A percentile compares a stretch with the other conserved stretches of the same genome.
phyloP scores from a whole-genome alignment of 163 green algal genomes.

The Volvox carteri region DNA sequence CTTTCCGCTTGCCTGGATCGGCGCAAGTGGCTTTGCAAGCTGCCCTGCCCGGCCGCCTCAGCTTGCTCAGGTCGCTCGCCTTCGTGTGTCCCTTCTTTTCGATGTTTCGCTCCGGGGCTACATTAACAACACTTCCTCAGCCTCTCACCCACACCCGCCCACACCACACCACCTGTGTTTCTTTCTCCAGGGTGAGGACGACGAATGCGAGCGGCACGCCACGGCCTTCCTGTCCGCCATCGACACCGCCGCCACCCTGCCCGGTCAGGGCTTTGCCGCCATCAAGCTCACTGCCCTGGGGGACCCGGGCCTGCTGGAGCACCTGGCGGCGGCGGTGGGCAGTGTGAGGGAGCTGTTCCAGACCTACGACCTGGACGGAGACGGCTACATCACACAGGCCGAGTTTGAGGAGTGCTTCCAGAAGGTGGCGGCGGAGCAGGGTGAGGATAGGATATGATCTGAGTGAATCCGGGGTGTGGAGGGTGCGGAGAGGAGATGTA shows the following conservation, averaged over 20 bases:
- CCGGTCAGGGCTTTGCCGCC: conserved; percentile 83
- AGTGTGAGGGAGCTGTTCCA: conserved; percentile 81
- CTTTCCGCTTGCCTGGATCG: too few species aligned
- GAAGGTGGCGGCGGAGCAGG: conserved; percentile 8
- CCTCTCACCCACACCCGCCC: too few species aligned
- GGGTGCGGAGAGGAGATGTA: too few species aligned
- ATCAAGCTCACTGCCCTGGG: conserved; percentile 93
- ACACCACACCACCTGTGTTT: too few species aligned
- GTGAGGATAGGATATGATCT: neutral
- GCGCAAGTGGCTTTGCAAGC: too few species aligned
- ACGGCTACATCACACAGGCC: conserved; percentile 36
- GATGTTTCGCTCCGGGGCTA: too few species aligned
- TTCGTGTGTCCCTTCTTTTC: too few species aligned
- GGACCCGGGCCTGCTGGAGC: conserved; percentile 86
- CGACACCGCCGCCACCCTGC: conserved; percentile 69
- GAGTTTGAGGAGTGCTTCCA: conserved; percentile 53
- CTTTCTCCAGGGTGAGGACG: neutral
- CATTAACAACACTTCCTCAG: too few species aligned
- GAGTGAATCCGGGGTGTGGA: too few species aligned
- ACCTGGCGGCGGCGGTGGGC: conserved; percentile 73
- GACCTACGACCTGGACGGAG: conserved; percentile 79
- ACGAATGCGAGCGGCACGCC: conserved; percentile 4
- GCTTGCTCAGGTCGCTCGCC: too few species aligned
- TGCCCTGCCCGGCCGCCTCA: too few species aligned
- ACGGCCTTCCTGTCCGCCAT: conserved; percentile 84